Evolutionary conservation across 23 red algal genomes (phyloP).

Genomic region (Gracilaria gracilis): DNA sequence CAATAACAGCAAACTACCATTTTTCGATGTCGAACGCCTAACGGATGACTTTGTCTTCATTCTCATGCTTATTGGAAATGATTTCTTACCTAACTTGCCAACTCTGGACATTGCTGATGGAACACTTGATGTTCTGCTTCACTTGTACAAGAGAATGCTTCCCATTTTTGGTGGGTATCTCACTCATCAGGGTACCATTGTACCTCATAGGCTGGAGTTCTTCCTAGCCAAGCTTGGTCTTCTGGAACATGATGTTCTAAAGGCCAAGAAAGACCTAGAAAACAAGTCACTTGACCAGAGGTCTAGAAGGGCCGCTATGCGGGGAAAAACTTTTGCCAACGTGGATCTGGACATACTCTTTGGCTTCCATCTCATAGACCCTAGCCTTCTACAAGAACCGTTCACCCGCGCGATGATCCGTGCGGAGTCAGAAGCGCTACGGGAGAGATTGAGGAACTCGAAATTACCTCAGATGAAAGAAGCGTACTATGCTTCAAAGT

Average conservation of each 20-base stretch:
- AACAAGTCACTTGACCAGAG: not conserved
- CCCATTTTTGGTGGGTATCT: conserved; percentile 91
- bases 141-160: conserved; percentile 89
- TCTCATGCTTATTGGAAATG: conserved; percentile 95
- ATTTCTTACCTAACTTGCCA: conserved; percentile 97
- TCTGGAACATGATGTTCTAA: conserved; percentile 78
- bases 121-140: conserved; percentile 81
- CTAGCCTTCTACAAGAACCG: not conserved
- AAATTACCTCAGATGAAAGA: conserved; percentile 54
- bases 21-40: conserved; percentile 82
- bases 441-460: conserved; percentile 4
- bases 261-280: conserved; percentile 47
- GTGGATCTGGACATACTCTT: conserved; percentile 76
- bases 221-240: conserved; percentile 81
- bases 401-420: conserved; percentile 9
- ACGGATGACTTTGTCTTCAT: conserved; percentile 99
- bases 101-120: conserved; percentile 91
- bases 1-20: conserved; percentile 43
- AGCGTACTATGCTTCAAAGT: conserved; percentile 82
- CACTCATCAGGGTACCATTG: conserved; percentile 71
- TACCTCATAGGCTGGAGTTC: conserved; percentile 78
- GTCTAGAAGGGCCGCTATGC: conserved; percentile 11
- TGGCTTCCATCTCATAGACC: conserved; percentile 53
- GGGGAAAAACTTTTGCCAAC: conserved; percentile 31
- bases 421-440: conserved; percentile 18